Conservation (phyloP, 225 moss, liverwort and hornwort species). For the Takakia lepidozioides region DNA sequence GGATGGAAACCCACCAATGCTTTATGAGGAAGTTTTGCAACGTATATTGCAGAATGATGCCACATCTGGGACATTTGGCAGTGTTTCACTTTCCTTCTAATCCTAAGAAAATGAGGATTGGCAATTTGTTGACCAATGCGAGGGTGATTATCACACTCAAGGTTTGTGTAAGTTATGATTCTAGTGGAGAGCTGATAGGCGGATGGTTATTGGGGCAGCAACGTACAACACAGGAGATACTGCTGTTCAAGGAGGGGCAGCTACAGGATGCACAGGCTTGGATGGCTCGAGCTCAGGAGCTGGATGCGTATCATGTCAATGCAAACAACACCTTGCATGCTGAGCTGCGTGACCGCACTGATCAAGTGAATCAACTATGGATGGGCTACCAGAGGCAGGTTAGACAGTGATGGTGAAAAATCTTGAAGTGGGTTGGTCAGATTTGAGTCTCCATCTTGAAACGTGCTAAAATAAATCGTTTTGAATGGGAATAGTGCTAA, state of each 20-base stretch:
- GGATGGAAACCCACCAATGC: no score
- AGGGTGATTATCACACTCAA: neutral
- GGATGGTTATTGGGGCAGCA: constrained; percentile 34
- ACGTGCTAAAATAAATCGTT: no score
- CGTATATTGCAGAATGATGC: no score
- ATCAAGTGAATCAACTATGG: constrained; percentile 92
- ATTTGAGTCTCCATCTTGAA: no score
- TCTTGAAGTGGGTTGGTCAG: no score
- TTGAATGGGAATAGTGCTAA: no score
- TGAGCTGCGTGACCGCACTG: constrained; percentile 86
- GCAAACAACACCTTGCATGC: constrained; percentile 69
- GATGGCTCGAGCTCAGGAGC: constrained; percentile 89
- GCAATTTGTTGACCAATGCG: neutral
- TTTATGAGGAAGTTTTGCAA: no score
- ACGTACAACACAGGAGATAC: constrained; percentile 61
- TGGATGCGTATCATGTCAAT: constrained; percentile 78
- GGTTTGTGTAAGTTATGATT: neutral
- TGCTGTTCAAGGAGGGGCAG: constrained; percentile 77
- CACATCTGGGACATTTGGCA: no score
- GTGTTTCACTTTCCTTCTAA: no score
- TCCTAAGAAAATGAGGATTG: neutral
- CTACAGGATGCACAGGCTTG: constrained; percentile 86
- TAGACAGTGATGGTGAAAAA: no score
- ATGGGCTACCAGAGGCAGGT: constrained; percentile 92
- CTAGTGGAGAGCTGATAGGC: neutral